Evolutionary conservation across 345 rosid species (phyloP).

Genomic region (Isatis tinctoria): DNA sequence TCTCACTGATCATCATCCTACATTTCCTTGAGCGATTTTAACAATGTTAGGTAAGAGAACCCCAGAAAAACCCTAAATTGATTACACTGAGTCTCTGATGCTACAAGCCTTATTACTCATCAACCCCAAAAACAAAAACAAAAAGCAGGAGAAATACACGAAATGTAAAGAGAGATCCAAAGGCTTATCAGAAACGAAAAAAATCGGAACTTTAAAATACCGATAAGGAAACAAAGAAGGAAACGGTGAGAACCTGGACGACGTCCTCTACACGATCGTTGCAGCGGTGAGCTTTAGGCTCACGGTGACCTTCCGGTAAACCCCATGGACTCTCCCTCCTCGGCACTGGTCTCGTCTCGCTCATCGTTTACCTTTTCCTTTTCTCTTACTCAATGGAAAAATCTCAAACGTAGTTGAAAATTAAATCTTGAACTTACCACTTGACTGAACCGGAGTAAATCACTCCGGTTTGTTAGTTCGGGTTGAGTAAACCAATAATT

Average conservation of each 20-base stretch:
- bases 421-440: not conserved
- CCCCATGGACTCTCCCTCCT: slow-evolving; percentile 97
- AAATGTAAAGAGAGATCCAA: not conserved
- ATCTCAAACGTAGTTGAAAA: not conserved
- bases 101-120: not conserved
- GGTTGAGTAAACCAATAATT: not conserved
- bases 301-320: slow-evolving; percentile 59
- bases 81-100: not conserved
- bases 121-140: not conserved
- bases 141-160: not conserved
- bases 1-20: not conserved
- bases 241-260: slow-evolving; percentile 47
- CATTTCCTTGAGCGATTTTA: not conserved
- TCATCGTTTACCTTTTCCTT: slow-evolving; percentile 33
- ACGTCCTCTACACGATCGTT: slow-evolving; percentile 94
- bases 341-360: slow-evolving; percentile 90
- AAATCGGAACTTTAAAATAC: not conserved
- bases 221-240: not conserved
- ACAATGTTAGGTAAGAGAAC: not conserved
- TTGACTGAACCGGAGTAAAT: slow-evolving; percentile 9
- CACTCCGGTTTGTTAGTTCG: not conserved
- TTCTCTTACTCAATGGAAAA: not conserved
- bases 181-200: not conserved
- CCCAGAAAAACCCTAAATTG: slow-evolving; percentile 1
- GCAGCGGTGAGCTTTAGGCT: slow-evolving; percentile 92